Percentiles rank a stretch among this genome's conserved stretches.
These are phyloP conservation scores for Fusarium brachygibbosum DNA, from an alignment of 2,329 filamentous ascomycete genomes.

Conservation along the genomic window DNA sequence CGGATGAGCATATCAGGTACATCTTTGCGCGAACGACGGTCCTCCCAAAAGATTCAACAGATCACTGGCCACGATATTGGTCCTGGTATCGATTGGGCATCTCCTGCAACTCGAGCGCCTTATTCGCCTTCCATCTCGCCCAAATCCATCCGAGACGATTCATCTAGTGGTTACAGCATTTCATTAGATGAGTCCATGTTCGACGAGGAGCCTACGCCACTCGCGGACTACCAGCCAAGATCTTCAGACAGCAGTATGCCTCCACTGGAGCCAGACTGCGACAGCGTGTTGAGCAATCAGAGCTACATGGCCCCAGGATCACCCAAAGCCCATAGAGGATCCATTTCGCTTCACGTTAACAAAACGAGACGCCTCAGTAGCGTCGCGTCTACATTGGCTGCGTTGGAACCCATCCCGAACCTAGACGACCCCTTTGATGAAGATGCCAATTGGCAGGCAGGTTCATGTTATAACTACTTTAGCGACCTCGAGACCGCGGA, in stretches of 20 bases:
- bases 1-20: conserved; percentile 40
- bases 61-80: conserved; percentile 59
- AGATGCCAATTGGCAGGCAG: conserved; percentile 31
- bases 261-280: conserved; percentile 46
- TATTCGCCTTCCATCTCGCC: conserved; percentile 41
- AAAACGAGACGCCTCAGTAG: conserved; percentile 37
- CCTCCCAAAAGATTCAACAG: conserved; percentile 58
- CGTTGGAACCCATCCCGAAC: conserved; percentile 21
- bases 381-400: conserved; percentile 9
- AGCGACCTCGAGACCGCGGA: conserved; percentile 51
- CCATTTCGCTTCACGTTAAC: conserved; percentile 31
- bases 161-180: conserved; percentile 43
- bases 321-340: conserved; percentile 26
- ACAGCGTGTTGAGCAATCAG: conserved; percentile 43
- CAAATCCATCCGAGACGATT: conserved; percentile 41
- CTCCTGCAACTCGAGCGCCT: conserved; percentile 12
- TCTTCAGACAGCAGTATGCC: conserved; percentile 42
- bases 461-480: conserved; percentile 47
- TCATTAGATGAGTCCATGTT: conserved; percentile 43
- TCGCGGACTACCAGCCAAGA: conserved; percentile 33
- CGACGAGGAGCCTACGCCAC: conserved; percentile 38
- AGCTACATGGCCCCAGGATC: conserved; percentile 42
- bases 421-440: conserved; percentile 32
- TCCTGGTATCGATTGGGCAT: conserved; percentile 39
- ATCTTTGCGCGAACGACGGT: conserved; percentile 45